Conservation (phyloP, 805 yeast species). For the Sugiyamaella valdiviana region DNA sequence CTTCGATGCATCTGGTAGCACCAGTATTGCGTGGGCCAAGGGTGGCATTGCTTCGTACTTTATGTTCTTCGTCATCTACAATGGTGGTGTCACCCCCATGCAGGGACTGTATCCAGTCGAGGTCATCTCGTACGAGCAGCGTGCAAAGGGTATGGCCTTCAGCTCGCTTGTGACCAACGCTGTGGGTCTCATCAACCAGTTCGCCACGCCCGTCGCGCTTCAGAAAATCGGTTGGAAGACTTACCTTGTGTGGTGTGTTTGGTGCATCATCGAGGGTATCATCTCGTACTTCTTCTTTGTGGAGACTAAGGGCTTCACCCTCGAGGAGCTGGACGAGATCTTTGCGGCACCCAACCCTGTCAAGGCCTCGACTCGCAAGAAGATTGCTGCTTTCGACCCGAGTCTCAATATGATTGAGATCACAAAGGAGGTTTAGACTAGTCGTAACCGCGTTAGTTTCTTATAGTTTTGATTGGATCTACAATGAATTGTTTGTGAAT, state of each 20-base stretch:
- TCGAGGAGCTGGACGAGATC: slow-evolving; percentile 73
- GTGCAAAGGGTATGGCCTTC: slow-evolving; percentile 30
- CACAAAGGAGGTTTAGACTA: slow-evolving; percentile 1
- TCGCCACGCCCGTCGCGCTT: slow-evolving; percentile 29
- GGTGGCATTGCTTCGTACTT: slow-evolving; percentile 19
- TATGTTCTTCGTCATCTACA: slow-evolving; percentile 14
- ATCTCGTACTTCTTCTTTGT: slow-evolving; percentile 62
- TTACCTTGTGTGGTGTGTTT: slow-evolving; percentile 31
- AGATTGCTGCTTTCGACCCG: slow-evolving; percentile 4
- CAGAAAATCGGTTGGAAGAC: slow-evolving; percentile 30
- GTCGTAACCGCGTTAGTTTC: not conserved
- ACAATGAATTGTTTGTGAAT: too few relatives aligned
- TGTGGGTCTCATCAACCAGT: slow-evolving; percentile 28
- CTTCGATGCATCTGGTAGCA: slow-evolving; percentile 22
- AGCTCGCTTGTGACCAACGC: slow-evolving; percentile 27
- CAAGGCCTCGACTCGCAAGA: slow-evolving; percentile 14
- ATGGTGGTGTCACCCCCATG: slow-evolving; percentile 34
- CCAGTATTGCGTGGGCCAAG: slow-evolving; percentile 21
- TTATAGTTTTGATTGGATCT: too few relatives aligned
- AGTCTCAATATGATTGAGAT: slow-evolving; percentile 4
- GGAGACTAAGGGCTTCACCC: slow-evolving; percentile 71
- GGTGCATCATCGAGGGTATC: slow-evolving; percentile 26
- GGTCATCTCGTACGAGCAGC: slow-evolving; percentile 28
- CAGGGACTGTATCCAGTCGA: slow-evolving; percentile 34
- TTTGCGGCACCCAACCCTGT: slow-evolving; percentile 21